Base-by-base conservation (phyloP, 1,139 yeast species). In the Pneumocystis sp. region DNA sequence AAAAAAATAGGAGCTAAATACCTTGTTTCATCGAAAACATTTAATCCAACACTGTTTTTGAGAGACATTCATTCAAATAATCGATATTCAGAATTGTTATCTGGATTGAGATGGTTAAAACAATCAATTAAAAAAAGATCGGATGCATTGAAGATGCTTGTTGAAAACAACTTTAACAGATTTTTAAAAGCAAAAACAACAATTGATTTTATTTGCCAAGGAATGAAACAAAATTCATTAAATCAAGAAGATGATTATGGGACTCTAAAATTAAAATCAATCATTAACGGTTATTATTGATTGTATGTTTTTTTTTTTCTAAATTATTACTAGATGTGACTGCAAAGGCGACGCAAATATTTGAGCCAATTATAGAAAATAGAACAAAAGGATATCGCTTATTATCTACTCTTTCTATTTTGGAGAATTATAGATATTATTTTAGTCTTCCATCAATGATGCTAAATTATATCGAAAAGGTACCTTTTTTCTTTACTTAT, bases 121-220 rank as follows among this genome's bases (percentile, higher is more conserved):
- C 73, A 75, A 39, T 82, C 84, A 39, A 83, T 91, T 44, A 80
- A 83, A 25, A 78, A 82, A 31, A 87, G 86, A 71, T 84, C 88
- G n/a, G 79, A 80, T 15, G 86, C 86, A 64, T 77, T 91, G 72
- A 83, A 85, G 69, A 76, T 76, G 19, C 81, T 87, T 44, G 87
- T 91, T 7, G 88, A 87, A 70, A 80, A 82, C 34, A 93, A 91
- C 73, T 90, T 85, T 72, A 82, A 84, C 65, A 81, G 83, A 70
- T 89, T 90, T 70, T 87, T 91, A 63, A 83, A 84, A 70, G 84
- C 91, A 65, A 93, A 93, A 74, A 82, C 86, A 21, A 77, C 82
- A 12, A 74, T 86, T 31, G 90, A 85, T 71, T 79, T 80, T 42
- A 83, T 85, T 2, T 80, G 83, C 67, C 76, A 75, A 35, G 84